Evolutionary conservation across 768 basidiomycete genomes (phyloP).

Genomic region (Tricholoma hemisulphureum): DNA sequence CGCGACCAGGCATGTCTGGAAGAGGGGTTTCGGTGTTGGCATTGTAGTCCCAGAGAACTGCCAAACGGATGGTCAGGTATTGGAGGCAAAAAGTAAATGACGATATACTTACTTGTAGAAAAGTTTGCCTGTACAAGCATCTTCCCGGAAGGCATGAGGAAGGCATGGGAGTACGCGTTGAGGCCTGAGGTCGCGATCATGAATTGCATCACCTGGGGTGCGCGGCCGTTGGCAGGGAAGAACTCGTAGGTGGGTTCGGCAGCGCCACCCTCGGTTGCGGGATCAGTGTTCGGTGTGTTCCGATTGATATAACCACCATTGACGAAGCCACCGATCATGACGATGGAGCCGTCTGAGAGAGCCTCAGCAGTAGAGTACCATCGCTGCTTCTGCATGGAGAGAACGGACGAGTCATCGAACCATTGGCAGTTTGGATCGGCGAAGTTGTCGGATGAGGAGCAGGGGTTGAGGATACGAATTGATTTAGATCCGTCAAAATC

Average conservation of each 20-base stretch:
- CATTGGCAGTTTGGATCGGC: constrained; percentile 56
- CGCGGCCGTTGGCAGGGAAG: constrained; percentile 58
- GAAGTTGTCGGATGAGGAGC: constrained; percentile 49
- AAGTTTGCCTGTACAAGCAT: constrained; percentile 83
- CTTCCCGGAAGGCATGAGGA: constrained; percentile 71
- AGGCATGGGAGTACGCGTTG: constrained; percentile 75
- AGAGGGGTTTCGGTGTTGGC: constrained; percentile 59
- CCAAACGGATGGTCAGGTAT: constrained; percentile 10
- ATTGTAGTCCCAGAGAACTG: constrained; percentile 51
- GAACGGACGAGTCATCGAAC: constrained; percentile 63
- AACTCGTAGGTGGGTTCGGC: constrained; percentile 85
- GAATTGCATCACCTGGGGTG: constrained; percentile 59
- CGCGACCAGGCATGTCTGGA: constrained; percentile 69
- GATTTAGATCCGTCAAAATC: constrained; percentile 79
- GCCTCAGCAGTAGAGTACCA: constrained; percentile 82
- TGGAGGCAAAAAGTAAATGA: constrained; percentile 4
- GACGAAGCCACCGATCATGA: constrained; percentile 78
- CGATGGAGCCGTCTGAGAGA: constrained; percentile 72
- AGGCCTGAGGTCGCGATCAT: constrained; percentile 71
- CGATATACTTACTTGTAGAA: constrained; percentile 57
- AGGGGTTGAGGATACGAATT: constrained; percentile 83
- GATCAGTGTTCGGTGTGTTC: constrained; percentile 69
- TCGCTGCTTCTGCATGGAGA: constrained; percentile 65
- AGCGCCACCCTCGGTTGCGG: constrained; percentile 57
- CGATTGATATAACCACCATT: constrained; percentile 79